phyloP scores from a whole-genome alignment of 805 yeast genomes.

The Blastobotrys peoriensis region DNA sequence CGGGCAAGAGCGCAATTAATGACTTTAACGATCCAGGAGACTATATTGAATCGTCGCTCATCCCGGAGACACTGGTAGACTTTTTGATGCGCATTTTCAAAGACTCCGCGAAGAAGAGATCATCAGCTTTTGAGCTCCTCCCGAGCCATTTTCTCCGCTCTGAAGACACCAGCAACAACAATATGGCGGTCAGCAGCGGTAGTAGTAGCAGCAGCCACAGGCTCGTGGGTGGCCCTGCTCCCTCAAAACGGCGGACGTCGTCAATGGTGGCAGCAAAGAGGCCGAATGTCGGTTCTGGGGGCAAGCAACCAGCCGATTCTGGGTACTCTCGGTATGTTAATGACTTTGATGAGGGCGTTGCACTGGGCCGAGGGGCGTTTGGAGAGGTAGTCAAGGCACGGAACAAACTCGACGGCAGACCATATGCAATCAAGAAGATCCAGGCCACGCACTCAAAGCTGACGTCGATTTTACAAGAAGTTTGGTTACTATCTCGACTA shows the following conservation, averaged over 20 bases:
- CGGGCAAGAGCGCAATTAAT: slow-evolving; percentile 51
- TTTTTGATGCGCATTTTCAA: slow-evolving; percentile 64
- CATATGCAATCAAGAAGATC: slow-evolving; percentile 90
- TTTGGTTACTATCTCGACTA: slow-evolving; percentile 80
- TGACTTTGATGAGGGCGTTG: slow-evolving; percentile 92
- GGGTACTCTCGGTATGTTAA: slow-evolving; percentile 69
- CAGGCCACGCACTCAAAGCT: slow-evolving; percentile 75
- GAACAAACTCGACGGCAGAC: slow-evolving; percentile 87
- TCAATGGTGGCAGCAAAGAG: neutral
- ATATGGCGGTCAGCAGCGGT: neutral
- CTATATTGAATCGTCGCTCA: slow-evolving; percentile 43
- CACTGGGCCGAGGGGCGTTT: slow-evolving; percentile 89
- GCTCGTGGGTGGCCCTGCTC: neutral
- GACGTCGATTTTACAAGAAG: slow-evolving; percentile 81
- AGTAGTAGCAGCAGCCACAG: too few species aligned
- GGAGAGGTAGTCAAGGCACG: slow-evolving; percentile 98
- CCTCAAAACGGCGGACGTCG: neutral
- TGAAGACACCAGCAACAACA: slow-evolving; percentile 4
- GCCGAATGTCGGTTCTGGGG: neutral
- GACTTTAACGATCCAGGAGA: slow-evolving; percentile 57
- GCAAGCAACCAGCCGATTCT: neutral
- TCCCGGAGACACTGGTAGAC: slow-evolving; percentile 57
- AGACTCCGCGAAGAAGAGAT: slow-evolving; percentile 59
- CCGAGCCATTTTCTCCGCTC: slow-evolving; percentile 80
- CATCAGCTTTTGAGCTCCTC: slow-evolving; percentile 76